Conservation (phyloP, 2,329 filamentous ascomycete genomes). For the Whalleya microplaca region DNA sequence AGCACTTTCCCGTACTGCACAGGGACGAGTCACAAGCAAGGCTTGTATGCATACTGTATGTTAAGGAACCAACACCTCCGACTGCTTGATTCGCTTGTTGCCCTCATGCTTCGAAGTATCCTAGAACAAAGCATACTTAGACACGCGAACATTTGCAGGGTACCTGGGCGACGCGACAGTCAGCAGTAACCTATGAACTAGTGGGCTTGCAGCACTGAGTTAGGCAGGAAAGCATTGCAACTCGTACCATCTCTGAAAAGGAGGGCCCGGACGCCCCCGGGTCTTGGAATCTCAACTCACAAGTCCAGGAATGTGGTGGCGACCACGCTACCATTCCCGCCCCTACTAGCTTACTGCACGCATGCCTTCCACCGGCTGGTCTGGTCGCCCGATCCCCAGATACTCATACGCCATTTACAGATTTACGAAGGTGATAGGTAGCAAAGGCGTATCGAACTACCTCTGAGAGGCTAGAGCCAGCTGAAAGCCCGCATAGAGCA, state of each 20-base stretch:
- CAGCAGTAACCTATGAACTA: not conserved
- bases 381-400: no score
- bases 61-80: no score
- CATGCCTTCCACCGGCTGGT: not conserved
- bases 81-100: not conserved
- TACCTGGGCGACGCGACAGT: not conserved
- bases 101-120: not conserved
- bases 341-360: not conserved
- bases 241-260: not conserved
- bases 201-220: not conserved
- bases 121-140: not conserved
- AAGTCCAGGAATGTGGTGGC: constrained; percentile 19
- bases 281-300: constrained; percentile 14
- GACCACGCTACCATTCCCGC: constrained; percentile 4
- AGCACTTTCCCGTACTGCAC: no score
- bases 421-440: no score
- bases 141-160: not conserved
- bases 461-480: no score
- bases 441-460: no score
- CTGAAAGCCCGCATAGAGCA: no score
- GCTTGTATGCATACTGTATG: no score
- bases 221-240: not conserved
- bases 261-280: constrained; percentile 6
- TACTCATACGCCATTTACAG: no score
- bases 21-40: no score